phyloP scores from a whole-genome alignment of 2,329 filamentous ascomycete genomes.

The Alternaria tenuissima region DNA sequence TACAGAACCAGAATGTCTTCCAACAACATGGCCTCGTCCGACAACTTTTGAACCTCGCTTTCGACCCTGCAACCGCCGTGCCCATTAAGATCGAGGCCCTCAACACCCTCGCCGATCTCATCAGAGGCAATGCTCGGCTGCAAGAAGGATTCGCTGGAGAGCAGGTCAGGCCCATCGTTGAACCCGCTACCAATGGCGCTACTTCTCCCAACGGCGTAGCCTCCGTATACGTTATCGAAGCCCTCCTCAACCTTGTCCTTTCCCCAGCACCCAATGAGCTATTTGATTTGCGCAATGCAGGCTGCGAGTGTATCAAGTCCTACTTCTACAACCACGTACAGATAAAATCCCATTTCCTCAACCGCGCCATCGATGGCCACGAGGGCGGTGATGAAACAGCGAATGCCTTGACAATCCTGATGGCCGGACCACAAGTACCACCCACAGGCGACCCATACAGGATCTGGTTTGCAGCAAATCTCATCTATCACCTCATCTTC shows the following conservation, averaged over 20 bases:
- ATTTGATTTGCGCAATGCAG: slow-evolving; percentile 83
- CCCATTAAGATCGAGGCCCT: slow-evolving; percentile 88
- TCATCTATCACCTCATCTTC: slow-evolving; percentile 85
- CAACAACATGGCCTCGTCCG: slow-evolving; percentile 83
- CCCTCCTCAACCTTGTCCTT: slow-evolving; percentile 82
- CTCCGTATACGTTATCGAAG: slow-evolving; percentile 90
- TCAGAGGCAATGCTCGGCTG: slow-evolving; percentile 78
- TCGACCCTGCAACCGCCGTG: slow-evolving; percentile 74
- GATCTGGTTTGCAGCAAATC: slow-evolving; percentile 86
- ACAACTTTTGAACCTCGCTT: slow-evolving; percentile 82
- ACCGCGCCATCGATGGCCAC: slow-evolving; percentile 88
- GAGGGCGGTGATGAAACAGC: slow-evolving; percentile 80
- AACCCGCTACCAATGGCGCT: slow-evolving; percentile 52
- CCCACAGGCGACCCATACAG: slow-evolving; percentile 82
- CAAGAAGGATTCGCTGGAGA: slow-evolving; percentile 92
- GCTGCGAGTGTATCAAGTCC: slow-evolving; percentile 89
- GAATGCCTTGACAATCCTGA: slow-evolving; percentile 85
- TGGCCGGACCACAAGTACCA: slow-evolving; percentile 70
- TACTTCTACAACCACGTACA: slow-evolving; percentile 85
- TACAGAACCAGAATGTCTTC: slow-evolving; percentile 84
- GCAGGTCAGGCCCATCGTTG: slow-evolving; percentile 72
- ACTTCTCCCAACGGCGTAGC: slow-evolving; percentile 60
- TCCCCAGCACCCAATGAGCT: slow-evolving; percentile 70
- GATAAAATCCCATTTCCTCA: slow-evolving; percentile 85
- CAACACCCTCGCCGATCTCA: slow-evolving; percentile 84